Evolutionary conservation across 1,284 basidiomycete species (phyloP), one percentile per base, ranked within the genome.

Genomic region (Moesziomyces antarcticus): DNA sequence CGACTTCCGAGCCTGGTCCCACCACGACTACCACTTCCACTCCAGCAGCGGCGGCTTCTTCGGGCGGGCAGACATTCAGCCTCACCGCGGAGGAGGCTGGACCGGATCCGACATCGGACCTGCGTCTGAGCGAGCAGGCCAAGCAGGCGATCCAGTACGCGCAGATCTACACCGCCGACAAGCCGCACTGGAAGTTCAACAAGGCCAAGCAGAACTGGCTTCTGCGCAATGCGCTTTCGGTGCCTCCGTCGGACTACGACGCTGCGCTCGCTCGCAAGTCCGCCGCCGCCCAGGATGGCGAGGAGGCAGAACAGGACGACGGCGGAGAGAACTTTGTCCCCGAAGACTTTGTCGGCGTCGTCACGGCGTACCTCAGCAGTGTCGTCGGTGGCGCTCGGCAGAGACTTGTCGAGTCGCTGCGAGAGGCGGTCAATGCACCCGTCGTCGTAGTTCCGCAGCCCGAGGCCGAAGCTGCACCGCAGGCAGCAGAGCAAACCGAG

Each of bases 171-270:
- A 56, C 49, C 37, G 54, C 54, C 42, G 66, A 73, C 46, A 59
- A 59, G 43, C 40, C 63, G n/a, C 51, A 56, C 21, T 76, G 74
- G 74, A 76, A 76, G 45, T 76, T 76, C 61, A 67, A 73, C 62
- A 76, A 76, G 47, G 66, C 71, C 25, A 69, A 70, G 42, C 74
- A 76, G 30, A 76, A 73, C 40, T 76, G 74, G 74, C 74, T 76
- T 3, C 21, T 76, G 20, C 56, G 74, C 11, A 67, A 76, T 27
- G 70, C 64, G 5, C 70, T 76, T 3, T 61, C 71, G 14, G 56
- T 69, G 9, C 66, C 61, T 3, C 71, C 71, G 1, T 54, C 66
- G 30, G 66, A 73, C 62, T 73, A 73, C 30, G 66, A 69, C 20
- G 20, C 71, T 11, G 21, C 27, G 2, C 44, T 73, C 7, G 64